phyloP scores from a whole-genome alignment of 2,329 filamentous ascomycete species.

The Claviceps purpurea region DNA sequence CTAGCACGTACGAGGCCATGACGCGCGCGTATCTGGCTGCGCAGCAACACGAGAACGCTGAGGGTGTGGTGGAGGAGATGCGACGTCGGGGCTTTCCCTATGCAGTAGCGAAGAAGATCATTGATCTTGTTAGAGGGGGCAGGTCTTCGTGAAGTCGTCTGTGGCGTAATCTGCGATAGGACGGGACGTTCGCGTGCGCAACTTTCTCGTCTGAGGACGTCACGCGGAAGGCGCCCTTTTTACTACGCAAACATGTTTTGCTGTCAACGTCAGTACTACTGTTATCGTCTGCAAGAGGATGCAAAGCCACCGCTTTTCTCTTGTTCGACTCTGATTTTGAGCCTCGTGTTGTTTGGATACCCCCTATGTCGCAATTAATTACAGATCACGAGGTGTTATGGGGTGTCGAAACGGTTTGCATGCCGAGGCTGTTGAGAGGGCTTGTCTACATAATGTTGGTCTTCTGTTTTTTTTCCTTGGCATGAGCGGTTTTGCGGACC shows the following conservation, averaged over 20 bases:
- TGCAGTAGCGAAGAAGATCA: slow-evolving; percentile 85
- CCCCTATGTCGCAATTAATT: slow-evolving; percentile 9
- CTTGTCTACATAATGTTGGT: neutral
- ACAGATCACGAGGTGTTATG: slow-evolving; percentile 7
- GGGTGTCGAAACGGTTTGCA: slow-evolving; percentile 9
- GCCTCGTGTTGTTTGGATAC: slow-evolving; percentile 14
- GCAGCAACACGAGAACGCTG: slow-evolving; percentile 64
- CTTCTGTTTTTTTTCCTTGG: neutral
- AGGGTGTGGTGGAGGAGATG: slow-evolving; percentile 78
- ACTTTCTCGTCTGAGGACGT: neutral
- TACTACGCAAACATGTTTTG: neutral
- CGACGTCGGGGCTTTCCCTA: slow-evolving; percentile 77
- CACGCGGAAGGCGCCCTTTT: no score
- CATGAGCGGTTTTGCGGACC: neutral
- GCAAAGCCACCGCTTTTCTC: neutral
- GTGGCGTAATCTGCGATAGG: no score
- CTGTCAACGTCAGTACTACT: neutral
- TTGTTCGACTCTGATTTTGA: slow-evolving; percentile 2
- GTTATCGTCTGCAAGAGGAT: slow-evolving; percentile 7
- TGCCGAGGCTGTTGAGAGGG: slow-evolving; percentile 8
- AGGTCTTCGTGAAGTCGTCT: neutral
- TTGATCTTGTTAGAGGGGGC: slow-evolving; percentile 65
- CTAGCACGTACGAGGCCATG: slow-evolving; percentile 98
- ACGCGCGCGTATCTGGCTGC: slow-evolving; percentile 80
- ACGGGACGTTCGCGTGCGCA: slow-evolving; percentile 2